phyloP scores from a whole-genome alignment of 2,329 filamentous ascomycete species.

The Colletotrichum gigasporum region DNA sequence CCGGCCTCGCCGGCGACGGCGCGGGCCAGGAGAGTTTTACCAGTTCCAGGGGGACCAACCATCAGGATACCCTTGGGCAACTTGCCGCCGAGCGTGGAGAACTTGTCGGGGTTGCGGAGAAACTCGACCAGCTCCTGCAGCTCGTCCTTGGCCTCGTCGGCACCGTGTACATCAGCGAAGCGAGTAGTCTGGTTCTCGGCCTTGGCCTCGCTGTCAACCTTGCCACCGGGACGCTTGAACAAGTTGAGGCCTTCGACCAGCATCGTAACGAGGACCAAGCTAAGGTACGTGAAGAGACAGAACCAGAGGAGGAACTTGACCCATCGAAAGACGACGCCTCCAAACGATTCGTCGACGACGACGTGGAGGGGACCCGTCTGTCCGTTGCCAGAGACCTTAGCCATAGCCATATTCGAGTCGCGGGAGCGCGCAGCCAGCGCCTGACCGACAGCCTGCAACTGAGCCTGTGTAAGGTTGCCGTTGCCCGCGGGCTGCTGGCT shows the following conservation, averaged over 20 bases:
- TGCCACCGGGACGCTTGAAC: constrained; percentile 80
- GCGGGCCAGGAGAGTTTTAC: constrained; percentile 94
- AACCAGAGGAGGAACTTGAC: constrained; percentile 87
- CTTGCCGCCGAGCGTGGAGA: constrained; percentile 93
- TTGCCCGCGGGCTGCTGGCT: constrained; percentile 39
- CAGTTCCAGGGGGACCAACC: constrained; percentile 94
- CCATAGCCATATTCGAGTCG: constrained; percentile 71
- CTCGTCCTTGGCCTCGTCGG: constrained; percentile 98
- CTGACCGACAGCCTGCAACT: constrained; percentile 82
- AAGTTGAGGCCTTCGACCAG: constrained; percentile 83
- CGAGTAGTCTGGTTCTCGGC: constrained; percentile 91
- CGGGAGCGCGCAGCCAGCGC: constrained; percentile 78
- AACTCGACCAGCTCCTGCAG: constrained; percentile 97
- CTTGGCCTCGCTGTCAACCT: constrained; percentile 84
- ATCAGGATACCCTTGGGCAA: constrained; percentile 96
- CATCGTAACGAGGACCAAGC: constrained; percentile 81
- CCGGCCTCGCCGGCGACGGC: constrained; percentile 97
- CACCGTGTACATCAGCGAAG: constrained; percentile 95
- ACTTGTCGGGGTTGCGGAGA: constrained; percentile 90
- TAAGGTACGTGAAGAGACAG: constrained; percentile 80
- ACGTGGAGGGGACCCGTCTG: constrained; percentile 89
- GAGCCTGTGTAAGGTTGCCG: constrained; percentile 62
- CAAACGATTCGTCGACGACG: constrained; percentile 89
- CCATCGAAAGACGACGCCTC: constrained; percentile 87
- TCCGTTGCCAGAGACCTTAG: constrained; percentile 68